These are phyloP conservation scores for Colletotrichum sp. DNA, from an alignment of 2,329 filamentous ascomycete genomes.

Conservation along the genomic window DNA sequence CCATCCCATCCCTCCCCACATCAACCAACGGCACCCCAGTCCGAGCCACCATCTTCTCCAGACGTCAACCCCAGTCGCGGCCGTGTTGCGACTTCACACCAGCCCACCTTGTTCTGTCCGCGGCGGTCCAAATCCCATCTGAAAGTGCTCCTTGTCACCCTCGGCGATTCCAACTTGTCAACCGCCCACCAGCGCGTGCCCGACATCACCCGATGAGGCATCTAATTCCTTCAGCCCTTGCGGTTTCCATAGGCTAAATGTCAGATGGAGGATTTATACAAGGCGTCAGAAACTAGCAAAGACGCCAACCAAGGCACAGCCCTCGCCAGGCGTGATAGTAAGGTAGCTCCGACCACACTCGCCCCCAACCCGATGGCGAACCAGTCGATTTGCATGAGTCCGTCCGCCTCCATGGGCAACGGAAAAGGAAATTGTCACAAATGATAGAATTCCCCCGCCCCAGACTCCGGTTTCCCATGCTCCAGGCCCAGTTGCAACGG, in stretches of 20 bases:
- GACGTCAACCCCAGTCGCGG: neutral
- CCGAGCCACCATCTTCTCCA: neutral
- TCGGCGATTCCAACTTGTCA: neutral
- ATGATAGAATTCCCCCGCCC: slow-evolving; percentile 1
- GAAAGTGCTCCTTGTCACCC: neutral
- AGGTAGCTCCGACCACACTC: neutral
- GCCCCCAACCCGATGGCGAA: neutral
- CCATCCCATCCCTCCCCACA: slow-evolving; percentile 3
- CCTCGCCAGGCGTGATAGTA: neutral
- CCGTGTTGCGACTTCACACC: neutral
- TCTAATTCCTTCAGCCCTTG: neutral
- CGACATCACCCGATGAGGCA: slow-evolving; percentile 17
- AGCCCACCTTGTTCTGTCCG: neutral
- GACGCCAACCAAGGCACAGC: neutral
- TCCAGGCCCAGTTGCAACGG: neutral
- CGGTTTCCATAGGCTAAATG: slow-evolving; percentile 3
- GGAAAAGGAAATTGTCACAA: neutral
- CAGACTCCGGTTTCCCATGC: neutral
- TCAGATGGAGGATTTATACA: neutral
- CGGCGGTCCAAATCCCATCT: neutral
- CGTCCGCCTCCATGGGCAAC: neutral
- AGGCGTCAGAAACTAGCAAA: neutral
- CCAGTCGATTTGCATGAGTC: neutral
- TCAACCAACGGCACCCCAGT: neutral
- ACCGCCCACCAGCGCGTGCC: neutral